These are phyloP conservation scores for Trichothecium sympodiale DNA, from an alignment of 2,329 filamentous ascomycete genomes.

Conservation along the genomic window DNA sequence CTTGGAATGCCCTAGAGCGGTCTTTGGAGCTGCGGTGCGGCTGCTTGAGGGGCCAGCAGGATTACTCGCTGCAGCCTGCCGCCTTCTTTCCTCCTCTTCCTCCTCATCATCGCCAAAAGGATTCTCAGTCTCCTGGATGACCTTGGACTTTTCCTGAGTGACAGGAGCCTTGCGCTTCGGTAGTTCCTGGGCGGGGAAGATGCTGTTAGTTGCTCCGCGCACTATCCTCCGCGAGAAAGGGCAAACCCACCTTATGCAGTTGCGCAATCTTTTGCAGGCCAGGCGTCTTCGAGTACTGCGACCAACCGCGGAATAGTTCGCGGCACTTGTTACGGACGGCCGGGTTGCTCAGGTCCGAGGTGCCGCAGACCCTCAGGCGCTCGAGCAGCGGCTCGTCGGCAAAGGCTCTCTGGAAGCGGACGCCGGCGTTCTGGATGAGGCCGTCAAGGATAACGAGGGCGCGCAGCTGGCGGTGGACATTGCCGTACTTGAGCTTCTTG, in stretches of 20 bases:
- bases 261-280: slow-evolving; percentile 72
- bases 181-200: slow-evolving; percentile 37
- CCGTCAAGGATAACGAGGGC: slow-evolving; percentile 84
- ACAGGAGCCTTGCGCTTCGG: slow-evolving; percentile 59
- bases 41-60: slow-evolving; percentile 10
- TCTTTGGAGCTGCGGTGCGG: slow-evolving; percentile 11
- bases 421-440: slow-evolving; percentile 86
- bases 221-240: not conserved
- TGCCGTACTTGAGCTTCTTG: slow-evolving; percentile 99
- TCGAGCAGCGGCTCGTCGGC: slow-evolving; percentile 87
- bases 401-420: slow-evolving; percentile 76
- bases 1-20: slow-evolving; percentile 12
- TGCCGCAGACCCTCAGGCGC: slow-evolving; percentile 76
- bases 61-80: slow-evolving; percentile 15
- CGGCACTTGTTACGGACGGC: slow-evolving; percentile 84
- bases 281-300: slow-evolving; percentile 65
- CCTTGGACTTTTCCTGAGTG: slow-evolving; percentile 70
- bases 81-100: slow-evolving; percentile 26
- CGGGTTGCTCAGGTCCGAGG: slow-evolving; percentile 71
- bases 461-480: slow-evolving; percentile 80
- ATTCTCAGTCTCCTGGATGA: slow-evolving; percentile 68
- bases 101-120: slow-evolving; percentile 60
- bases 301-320: slow-evolving; percentile 76
- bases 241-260: slow-evolving; percentile 51
- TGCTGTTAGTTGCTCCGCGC: slow-evolving; percentile 1